phyloP scores from a whole-genome alignment of 2,329 filamentous ascomycete species.

The Scedosporium dehoogii region DNA sequence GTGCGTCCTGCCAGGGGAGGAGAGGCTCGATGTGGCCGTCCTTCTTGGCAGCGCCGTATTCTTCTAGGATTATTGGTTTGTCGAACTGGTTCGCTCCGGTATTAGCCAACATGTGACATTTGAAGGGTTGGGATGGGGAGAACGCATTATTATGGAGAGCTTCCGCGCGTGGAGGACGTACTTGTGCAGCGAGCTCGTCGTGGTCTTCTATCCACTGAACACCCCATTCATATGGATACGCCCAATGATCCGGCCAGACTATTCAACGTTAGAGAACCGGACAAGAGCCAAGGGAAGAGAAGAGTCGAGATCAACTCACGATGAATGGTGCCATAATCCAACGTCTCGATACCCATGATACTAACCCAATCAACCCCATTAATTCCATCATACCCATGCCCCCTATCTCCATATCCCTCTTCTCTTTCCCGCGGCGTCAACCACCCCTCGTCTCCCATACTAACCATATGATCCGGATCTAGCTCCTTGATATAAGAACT shows the following conservation, averaged over 20 bases:
- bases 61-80: slow-evolving; percentile 1
- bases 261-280: neutral
- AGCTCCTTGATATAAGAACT: slow-evolving; percentile 53
- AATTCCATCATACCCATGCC: neutral
- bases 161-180: neutral
- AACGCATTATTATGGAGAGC: neutral
- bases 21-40: neutral
- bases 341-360: neutral
- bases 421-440: neutral
- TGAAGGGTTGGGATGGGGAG: neutral
- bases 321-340: neutral
- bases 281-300: neutral
- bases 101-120: neutral
- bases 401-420: neutral
- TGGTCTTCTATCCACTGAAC: slow-evolving; percentile 4
- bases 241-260: slow-evolving; percentile 2
- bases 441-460: slow-evolving; percentile 44
- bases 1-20: neutral
- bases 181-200: neutral
- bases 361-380: neutral
- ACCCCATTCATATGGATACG: slow-evolving; percentile 2
- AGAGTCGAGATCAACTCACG: neutral
- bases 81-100: neutral
- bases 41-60: neutral
- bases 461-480: slow-evolving; percentile 51